A percentile compares a stretch with the other conserved stretches of the same genome.
Evolutionary conservation across 140 eudicot genomes (phyloP).

Genomic region (Anethum foeniculum): DNA sequence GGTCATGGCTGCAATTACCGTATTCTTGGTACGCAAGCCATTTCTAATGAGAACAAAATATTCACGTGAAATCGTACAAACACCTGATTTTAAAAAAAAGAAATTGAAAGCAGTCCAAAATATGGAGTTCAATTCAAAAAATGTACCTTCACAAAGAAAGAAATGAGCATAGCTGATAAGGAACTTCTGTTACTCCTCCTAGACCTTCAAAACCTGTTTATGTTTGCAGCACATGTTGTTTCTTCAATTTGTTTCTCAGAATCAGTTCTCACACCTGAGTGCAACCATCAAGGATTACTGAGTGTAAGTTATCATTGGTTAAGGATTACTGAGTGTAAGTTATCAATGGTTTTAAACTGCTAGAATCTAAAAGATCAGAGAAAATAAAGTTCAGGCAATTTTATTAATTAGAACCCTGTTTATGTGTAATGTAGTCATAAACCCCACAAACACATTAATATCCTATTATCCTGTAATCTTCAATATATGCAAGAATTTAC

Average conservation of each 20-base stretch:
- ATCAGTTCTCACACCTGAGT: too few relatives aligned
- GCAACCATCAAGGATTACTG: too few relatives aligned
- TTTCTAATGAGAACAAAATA: neutral
- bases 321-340: neutral
- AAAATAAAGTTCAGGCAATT: neutral
- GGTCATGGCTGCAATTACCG: neutral
- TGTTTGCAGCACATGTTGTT: conserved; percentile 38
- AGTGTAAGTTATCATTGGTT: conserved; percentile 8
- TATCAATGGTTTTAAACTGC: neutral
- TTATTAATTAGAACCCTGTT: neutral
- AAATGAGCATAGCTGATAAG: conserved; percentile 52
- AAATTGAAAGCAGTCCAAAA: neutral
- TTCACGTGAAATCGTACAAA: neutral
- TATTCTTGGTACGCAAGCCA: neutral
- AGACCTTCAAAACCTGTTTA: conserved; percentile 38
- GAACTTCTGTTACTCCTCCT: too few relatives aligned
- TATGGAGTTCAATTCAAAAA: neutral
- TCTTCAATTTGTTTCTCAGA: too few relatives aligned
- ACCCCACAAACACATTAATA: neutral
- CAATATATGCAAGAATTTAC: too few relatives aligned
- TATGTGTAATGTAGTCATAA: neutral
- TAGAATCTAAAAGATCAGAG: neutral
- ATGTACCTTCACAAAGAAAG: conserved; percentile 64
- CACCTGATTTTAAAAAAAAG: neutral
- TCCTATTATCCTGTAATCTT: too few relatives aligned